Evolutionary conservation across 768 basidiomycete species (phyloP).

Genomic region (Gloeopeniophorella convolvens): DNA sequence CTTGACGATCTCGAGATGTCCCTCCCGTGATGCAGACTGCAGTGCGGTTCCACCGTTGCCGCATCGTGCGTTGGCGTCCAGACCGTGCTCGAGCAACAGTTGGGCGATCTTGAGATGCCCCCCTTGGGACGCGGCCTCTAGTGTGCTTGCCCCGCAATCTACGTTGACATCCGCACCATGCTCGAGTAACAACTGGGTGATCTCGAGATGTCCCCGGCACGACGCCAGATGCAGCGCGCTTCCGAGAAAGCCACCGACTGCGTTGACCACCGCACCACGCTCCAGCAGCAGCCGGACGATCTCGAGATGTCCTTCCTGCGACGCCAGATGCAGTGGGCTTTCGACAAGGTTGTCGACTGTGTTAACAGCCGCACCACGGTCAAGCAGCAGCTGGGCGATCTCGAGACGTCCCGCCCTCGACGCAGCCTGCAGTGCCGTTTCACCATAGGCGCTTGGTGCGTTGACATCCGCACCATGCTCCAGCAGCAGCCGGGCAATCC

Average conservation of each 20-base stretch:
- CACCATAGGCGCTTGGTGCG: too few species aligned
- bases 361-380: not conserved
- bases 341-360: too few species aligned
- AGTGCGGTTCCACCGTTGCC: not conserved
- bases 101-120: not conserved
- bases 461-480: not conserved
- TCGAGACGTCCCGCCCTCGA: not conserved
- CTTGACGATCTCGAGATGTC: not conserved
- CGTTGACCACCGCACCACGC: too few species aligned
- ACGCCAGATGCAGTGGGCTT: too few species aligned
- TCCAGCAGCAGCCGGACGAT: too few species aligned
- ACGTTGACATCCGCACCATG: not conserved
- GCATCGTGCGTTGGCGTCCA: not conserved
- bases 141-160: too few species aligned
- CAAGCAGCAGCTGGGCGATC: not conserved
- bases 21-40: not conserved
- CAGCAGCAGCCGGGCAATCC: not conserved
- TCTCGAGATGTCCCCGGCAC: not conserved
- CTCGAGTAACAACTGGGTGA: not conserved
- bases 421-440: not conserved
- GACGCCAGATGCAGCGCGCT: slow-evolving; percentile 1
- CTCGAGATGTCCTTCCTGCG: too few species aligned
- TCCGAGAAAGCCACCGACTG: too few species aligned
- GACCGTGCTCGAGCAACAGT: not conserved
- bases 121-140: too few species aligned